Base-by-base conservation (phyloP, 306 rosid genomes). In the Rosa rugosa region DNA sequence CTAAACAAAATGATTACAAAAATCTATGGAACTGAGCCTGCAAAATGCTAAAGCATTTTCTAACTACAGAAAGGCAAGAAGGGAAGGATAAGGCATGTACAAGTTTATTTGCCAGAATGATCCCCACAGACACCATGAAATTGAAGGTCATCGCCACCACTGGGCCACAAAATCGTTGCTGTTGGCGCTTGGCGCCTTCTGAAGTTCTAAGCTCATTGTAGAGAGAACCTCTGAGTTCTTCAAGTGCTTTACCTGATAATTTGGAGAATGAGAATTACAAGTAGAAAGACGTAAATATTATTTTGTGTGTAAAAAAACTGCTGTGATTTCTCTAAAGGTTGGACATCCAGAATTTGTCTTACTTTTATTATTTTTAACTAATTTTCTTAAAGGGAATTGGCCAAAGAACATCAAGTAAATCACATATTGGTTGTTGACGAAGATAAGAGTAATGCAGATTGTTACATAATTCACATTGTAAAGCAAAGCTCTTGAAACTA, bases 141-240 rank as follows among this genome's bases (percentile, higher is more conserved):
- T 94, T 95, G 88, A 95, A 91, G 76, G 91, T 36, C 92, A 95
- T 81, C 11, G 98, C 99, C 76, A 81, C 91, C 23, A 79, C 45
- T 0, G 98, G 98, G 44, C 97, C 97, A 63, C 99, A 95, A 62
- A 85, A 87, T 63, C 93, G 84, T 84, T 91, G 99, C 63, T 93
- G 98, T 71, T 95, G 98, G 69, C 98, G 97, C 85, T 85, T 93
- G 38, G 99, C 96, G 18, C 99, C 97, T 76, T 95, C 98, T 14
- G 98, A 95, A 17, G 96, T 91, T 77, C 94, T 83, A 80, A 91
- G 85, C 41, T 95, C 98, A 86, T 88, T 95, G 92, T 89, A 92
- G 53, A 95, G 86, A 46, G 94, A 85, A 38, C 92, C 76, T 88
- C 96, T 85, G 63, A 95, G 81, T 69, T 92, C 99, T 79, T 95